These are phyloP conservation scores for Karstenula rhodostoma DNA, from an alignment of 2,329 filamentous ascomycete genomes.

Conservation along the genomic window DNA sequence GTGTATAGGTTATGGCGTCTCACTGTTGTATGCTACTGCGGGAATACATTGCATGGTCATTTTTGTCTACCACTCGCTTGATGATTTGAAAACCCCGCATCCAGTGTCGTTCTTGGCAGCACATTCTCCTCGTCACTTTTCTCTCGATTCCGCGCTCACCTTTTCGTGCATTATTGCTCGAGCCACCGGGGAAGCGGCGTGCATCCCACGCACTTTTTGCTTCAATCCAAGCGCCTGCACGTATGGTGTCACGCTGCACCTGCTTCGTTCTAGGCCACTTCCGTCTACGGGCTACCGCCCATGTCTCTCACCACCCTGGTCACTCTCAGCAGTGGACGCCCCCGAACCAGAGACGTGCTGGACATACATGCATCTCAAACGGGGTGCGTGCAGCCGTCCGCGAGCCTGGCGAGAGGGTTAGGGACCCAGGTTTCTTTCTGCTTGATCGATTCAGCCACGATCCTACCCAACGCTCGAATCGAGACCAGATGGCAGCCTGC, in stretches of 20 bases:
- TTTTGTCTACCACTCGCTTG: neutral
- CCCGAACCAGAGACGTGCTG: conserved; percentile 29
- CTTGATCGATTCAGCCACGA: conserved; percentile 31
- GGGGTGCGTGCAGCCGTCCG: conserved; percentile 32
- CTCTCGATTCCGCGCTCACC: conserved; percentile 8
- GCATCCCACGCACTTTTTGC: conserved; percentile 12
- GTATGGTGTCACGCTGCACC: conserved; percentile 1
- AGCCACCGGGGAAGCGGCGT: conserved; percentile 26
- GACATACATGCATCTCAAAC: conserved; percentile 20
- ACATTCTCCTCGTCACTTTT: neutral
- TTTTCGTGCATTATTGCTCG: conserved; percentile 20
- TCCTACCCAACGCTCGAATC: conserved; percentile 33
- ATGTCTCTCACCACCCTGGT: neutral
- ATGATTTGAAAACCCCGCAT: neutral
- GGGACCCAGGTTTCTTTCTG: conserved; percentile 25
- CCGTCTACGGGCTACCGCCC: conserved; percentile 4
- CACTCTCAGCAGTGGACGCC: neutral
- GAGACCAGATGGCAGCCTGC: conserved; percentile 26
- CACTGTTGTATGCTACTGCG: conserved; percentile 29
- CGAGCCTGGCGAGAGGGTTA: conserved; percentile 32
- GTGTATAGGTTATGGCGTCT: conserved; percentile 34
- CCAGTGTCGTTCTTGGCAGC: neutral
- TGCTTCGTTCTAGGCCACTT: neutral
- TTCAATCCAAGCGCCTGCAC: neutral
- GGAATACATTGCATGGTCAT: conserved; percentile 30